Base-by-base conservation (phyloP, 106 monocot genomes). In the Acorus gramineus region DNA sequence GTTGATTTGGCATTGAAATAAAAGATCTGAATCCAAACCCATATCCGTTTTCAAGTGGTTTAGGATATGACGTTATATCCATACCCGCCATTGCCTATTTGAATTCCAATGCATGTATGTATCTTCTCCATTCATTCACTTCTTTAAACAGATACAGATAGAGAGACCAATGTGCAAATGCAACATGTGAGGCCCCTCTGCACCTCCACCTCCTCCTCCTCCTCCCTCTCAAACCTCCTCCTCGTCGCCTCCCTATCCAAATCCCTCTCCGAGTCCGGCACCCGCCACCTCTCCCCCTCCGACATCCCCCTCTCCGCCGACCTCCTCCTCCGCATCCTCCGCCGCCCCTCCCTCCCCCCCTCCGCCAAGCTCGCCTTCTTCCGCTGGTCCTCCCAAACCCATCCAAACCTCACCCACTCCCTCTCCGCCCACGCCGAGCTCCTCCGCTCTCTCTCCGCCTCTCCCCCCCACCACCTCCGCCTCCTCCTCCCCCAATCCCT, bases 301-400 rank as follows among this genome's bases (percentile, higher is more conserved):
- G 45, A 72, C 56, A 4, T 57, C 50, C 10, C 62, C 42, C 14
- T 72, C 61, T 53, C 70, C 49, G 79, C 77, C 12, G 63, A 50
- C 62, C 67, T 74, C 62, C 67, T 76, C 46, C 76, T 76, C 65
- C 77, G 11, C 5, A 44, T 70, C 49, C 76, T 69, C 63, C 76
- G 63, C 13, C 69, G 55, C 53, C 68, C 70, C 43, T 61, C 71
- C n/a, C 79, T 86, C 71, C 55, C 47, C 8, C 57, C 77, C 53
- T n/a, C 67, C 49, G 5, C 61, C 63, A 82, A 82, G 57, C 69
- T 72, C 60, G 42, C 70, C 51, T 73, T 86, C 57, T 75, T 77
- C 77, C 73, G 49, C 50, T 69, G 59, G 53, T 48, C 57, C 51
- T 10, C 65, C 43, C 52, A 28, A 28, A 28, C 78, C 46, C 56